Evolutionary conservation across 306 rosid species (phyloP).

Genomic region (Gastrolobium bilobum): DNA sequence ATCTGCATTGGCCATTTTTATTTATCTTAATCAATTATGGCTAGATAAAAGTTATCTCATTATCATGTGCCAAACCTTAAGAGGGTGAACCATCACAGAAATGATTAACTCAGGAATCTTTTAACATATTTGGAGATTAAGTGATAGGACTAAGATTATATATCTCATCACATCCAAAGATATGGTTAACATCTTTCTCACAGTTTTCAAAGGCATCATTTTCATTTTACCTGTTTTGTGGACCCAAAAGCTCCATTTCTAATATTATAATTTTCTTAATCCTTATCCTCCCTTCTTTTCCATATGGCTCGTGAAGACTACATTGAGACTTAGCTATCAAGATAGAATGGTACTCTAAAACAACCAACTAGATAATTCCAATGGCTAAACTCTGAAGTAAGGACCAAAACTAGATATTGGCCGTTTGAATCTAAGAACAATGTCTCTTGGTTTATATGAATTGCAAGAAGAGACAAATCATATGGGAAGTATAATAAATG

Average conservation of each 20-base stretch:
- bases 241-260: slow-evolving; percentile 37
- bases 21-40: slow-evolving; percentile 41
- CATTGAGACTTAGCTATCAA: slow-evolving; percentile 37
- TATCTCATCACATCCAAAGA: slow-evolving; percentile 36
- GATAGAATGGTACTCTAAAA: slow-evolving; percentile 29
- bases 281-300: slow-evolving; percentile 43
- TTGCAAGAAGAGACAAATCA: slow-evolving; percentile 33
- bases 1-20: slow-evolving; percentile 38
- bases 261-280: slow-evolving; percentile 37
- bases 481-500: slow-evolving; percentile 1
- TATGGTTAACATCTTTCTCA: slow-evolving; percentile 37
- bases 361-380: slow-evolving; percentile 37
- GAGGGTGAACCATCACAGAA: slow-evolving; percentile 13
- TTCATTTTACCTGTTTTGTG: slow-evolving; percentile 38
- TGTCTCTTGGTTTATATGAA: slow-evolving; percentile 15
- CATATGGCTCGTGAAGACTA: slow-evolving; percentile 46
- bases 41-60: slow-evolving; percentile 12
- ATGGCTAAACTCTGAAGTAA: slow-evolving; percentile 34
- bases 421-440: slow-evolving; percentile 19
- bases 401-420: slow-evolving; percentile 10
- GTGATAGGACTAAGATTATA: slow-evolving; percentile 42
- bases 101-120: slow-evolving; percentile 26
- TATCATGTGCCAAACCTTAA: slow-evolving; percentile 9
- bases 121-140: slow-evolving; percentile 23
- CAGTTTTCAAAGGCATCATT: slow-evolving; percentile 47